Evolutionary conservation across 2,329 filamentous ascomycete genomes (phyloP), one percentile per base, ranked within the genome.

Genomic region (Aureobasidium mangrovei): DNA sequence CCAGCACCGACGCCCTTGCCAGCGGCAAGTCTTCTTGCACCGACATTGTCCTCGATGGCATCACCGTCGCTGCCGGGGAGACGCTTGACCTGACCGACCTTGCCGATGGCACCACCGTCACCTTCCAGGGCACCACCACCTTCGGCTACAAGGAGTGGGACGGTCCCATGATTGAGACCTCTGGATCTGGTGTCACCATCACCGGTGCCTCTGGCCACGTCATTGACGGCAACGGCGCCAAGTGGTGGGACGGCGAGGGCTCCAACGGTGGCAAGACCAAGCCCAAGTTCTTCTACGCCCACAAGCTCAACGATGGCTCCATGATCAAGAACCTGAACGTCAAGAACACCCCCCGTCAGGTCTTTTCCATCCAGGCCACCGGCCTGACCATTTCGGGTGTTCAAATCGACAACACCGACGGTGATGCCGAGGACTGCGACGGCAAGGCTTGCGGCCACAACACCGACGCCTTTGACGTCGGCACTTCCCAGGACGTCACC

Each of bases 111-210:
- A 67, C 69, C 26, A 63, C 59, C n/a, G 65, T 85, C 58, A 79
- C 77, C 60, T 86, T 86, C 67, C 67, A 79, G 55, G 84, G 84
- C 41, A 79, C 73, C 10, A 86, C 83, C 24, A 80, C 78, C 52
- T 87, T 83, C 62, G 83, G 74, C n/a, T 85, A 84, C 69, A 72
- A 79, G 58, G 78, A 83, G 61, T 86, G 83, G 83, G 65, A 67
- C 1, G 83, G 84, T 0, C 83, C 83, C 43, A 72, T 87, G 12
- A 74, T 87, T 60, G 75, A 75, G 28, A 72, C 86, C 58, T 77
- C 77, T 1, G 84, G 83, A 36, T 77, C 67, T 36, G 70, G 72
- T 58, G 74, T 84, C 60, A 74, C 72, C 29, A 72, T 85, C 39
- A 71, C 71, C 8, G 79, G 78, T 41, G 75, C 75, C 27, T 60